phyloP scores from a whole-genome alignment of 2,329 filamentous ascomycete species.

The Tolypocladium guangdongense region DNA sequence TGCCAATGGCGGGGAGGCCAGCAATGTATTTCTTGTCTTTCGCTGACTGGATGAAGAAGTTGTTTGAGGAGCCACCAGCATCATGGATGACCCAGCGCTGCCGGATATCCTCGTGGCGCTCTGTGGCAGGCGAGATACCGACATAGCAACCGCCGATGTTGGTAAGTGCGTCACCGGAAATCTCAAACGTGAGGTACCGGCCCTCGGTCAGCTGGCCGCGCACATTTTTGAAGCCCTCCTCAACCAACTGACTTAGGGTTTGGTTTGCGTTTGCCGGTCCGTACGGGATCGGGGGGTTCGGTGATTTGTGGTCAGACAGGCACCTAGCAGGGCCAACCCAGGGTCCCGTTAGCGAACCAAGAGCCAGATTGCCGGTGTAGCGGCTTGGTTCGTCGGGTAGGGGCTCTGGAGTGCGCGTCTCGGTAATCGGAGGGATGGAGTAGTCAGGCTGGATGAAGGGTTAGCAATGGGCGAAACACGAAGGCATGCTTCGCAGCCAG shows the following conservation, averaged over 20 bases:
- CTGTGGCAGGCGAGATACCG: slow-evolving; percentile 2
- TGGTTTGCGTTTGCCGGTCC: slow-evolving; percentile 47
- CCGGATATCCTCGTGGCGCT: slow-evolving; percentile 23
- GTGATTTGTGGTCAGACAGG: slow-evolving; percentile 3
- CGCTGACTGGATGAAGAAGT: slow-evolving; percentile 14
- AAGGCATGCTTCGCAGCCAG: too few species aligned
- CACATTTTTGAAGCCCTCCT: slow-evolving; percentile 41
- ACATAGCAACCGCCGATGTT: slow-evolving; percentile 15
- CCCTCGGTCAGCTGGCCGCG: slow-evolving; percentile 41
- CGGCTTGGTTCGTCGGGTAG: slow-evolving; percentile 2
- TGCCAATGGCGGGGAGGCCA: slow-evolving; percentile 29
- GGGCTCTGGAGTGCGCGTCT: not conserved
- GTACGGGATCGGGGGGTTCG: slow-evolving; percentile 6
- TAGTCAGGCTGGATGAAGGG: slow-evolving; percentile 2
- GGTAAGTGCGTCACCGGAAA: slow-evolving; percentile 26
- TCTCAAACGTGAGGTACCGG: slow-evolving; percentile 39
- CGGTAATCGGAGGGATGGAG: slow-evolving; percentile 3
- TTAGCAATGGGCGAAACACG: not conserved
- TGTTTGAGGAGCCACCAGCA: slow-evolving; percentile 11
- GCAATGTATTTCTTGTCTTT: slow-evolving; percentile 12
- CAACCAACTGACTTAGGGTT: slow-evolving; percentile 67
- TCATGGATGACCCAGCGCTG: slow-evolving; percentile 40
- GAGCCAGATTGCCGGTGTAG: slow-evolving; percentile 6
- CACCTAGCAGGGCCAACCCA: slow-evolving; percentile 9
- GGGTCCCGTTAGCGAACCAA: slow-evolving; percentile 8